These are phyloP conservation scores for Gracilaria domingensis DNA, from an alignment of 23 red algal species.

Conservation along the genomic window DNA sequence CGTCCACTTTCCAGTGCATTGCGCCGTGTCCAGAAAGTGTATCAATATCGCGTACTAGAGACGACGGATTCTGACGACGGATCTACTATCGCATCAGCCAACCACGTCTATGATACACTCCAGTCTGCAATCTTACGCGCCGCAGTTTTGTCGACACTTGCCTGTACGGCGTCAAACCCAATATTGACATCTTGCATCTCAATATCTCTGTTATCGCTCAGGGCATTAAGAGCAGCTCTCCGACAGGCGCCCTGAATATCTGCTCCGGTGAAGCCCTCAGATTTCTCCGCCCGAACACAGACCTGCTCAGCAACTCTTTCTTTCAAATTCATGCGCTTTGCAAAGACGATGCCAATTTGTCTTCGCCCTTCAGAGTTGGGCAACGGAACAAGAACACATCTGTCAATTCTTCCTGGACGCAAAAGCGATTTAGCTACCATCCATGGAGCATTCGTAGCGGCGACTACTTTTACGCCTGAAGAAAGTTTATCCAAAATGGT, in stretches of 20 bases:
- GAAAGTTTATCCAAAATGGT: constrained; percentile 80
- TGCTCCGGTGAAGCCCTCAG: constrained; percentile 32
- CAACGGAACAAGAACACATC: constrained; percentile 83
- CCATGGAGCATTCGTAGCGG: constrained; percentile 90
- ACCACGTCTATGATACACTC: not conserved
- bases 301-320: not conserved
- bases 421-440: constrained; percentile 84
- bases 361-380: constrained; percentile 57
- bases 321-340: constrained; percentile 18
- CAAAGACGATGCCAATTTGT: constrained; percentile 40
- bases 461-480: constrained; percentile 91
- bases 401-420: constrained; percentile 95
- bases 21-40: not conserved
- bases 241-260: constrained; percentile 65
- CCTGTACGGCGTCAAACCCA: constrained; percentile 10
- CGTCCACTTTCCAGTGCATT: not conserved
- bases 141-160: constrained; percentile 5
- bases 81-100: not conserved
- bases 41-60: not conserved
- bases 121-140: constrained; percentile 3
- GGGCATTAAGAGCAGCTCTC: constrained; percentile 25
- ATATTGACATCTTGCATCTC: not conserved
- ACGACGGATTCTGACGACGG: not conserved
- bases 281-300: constrained; percentile 2
- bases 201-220: constrained; percentile 29